Percentiles rank a stretch among this genome's conserved stretches.
phyloP scores from a whole-genome alignment of 495 filamentous ascomycete species.

The Aspergillus sclerotiicarbonarius region DNA sequence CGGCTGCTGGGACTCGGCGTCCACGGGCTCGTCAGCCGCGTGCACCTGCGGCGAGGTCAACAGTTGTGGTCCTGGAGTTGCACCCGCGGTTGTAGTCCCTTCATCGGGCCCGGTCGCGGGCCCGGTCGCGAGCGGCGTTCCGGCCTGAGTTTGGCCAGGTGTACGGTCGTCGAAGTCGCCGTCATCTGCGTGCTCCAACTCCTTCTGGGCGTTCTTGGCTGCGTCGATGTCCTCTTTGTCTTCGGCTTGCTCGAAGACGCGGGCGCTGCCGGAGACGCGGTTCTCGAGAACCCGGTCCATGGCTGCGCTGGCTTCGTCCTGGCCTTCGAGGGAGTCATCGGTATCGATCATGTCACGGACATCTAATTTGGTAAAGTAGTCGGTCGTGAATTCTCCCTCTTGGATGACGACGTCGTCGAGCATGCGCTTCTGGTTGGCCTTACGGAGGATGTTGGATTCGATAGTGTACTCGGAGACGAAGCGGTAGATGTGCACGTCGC shows the following conservation, averaged over 20 bases:
- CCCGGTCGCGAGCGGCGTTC: conserved; percentile 26
- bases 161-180: conserved; percentile 84
- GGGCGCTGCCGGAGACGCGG: conserved; percentile 49
- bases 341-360: conserved; percentile 68
- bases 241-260: conserved; percentile 82
- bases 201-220: conserved; percentile 82
- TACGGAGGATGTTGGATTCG: conserved; percentile 96
- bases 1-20: conserved; percentile 33
- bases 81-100: conserved; percentile 13
- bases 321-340: conserved; percentile 52
- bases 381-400: conserved; percentile 96
- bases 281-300: conserved; percentile 83
- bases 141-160: conserved; percentile 26
- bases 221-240: conserved; percentile 89
- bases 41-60: conserved; percentile 11
- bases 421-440: conserved; percentile 96
- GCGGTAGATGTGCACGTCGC: conserved; percentile 97
- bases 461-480: conserved; percentile 98
- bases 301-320: conserved; percentile 70
- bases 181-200: conserved; percentile 80
- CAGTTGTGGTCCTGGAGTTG: conserved; percentile 12
- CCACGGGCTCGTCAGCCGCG: conserved; percentile 33
- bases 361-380: conserved; percentile 83
- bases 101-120: conserved; percentile 19
- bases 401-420: conserved; percentile 98